Conservation (phyloP, 176 grass and related monocot genomes). For the Phoenix roebelenii region DNA sequence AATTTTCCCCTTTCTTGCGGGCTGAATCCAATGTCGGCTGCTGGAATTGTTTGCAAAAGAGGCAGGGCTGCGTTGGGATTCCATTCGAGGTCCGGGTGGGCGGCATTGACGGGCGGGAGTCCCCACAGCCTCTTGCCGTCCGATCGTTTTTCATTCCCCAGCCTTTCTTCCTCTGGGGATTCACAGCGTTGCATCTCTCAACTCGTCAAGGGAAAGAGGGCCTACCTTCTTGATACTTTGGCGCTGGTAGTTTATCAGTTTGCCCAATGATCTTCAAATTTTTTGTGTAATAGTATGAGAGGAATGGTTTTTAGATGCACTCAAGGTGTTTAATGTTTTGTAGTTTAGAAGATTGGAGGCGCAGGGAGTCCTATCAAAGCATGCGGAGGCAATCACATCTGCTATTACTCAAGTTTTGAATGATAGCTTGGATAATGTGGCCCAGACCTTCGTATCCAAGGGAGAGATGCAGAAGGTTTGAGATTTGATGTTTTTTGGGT, state of each 20-base stretch:
- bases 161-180: background rate
- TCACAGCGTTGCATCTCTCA: constrained; percentile 47
- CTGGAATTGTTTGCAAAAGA: constrained; percentile 19
- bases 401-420: constrained; percentile 94
- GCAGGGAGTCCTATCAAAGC: constrained; percentile 80
- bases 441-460: constrained; percentile 78
- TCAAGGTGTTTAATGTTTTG: constrained; percentile 20
- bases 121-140: background rate
- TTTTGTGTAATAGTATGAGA: background rate
- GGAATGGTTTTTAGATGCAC: background rate
- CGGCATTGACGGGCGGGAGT: constrained; percentile 17
- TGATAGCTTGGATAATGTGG: constrained; percentile 92
- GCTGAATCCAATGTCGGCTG: background rate
- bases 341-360: constrained; percentile 88
- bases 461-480: constrained; percentile 80
- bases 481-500: background rate
- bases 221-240: constrained; percentile 88
- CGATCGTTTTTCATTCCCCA: no score
- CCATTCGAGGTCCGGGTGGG: constrained; percentile 27
- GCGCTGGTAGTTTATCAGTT: constrained; percentile 36
- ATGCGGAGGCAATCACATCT: constrained; percentile 86
- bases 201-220: constrained; percentile 77
- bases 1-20: no score
- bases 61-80: constrained; percentile 7
- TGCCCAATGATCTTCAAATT: background rate